Conservation (phyloP, 2,329 filamentous ascomycete species). For the Calonectria hongkongensis region DNA sequence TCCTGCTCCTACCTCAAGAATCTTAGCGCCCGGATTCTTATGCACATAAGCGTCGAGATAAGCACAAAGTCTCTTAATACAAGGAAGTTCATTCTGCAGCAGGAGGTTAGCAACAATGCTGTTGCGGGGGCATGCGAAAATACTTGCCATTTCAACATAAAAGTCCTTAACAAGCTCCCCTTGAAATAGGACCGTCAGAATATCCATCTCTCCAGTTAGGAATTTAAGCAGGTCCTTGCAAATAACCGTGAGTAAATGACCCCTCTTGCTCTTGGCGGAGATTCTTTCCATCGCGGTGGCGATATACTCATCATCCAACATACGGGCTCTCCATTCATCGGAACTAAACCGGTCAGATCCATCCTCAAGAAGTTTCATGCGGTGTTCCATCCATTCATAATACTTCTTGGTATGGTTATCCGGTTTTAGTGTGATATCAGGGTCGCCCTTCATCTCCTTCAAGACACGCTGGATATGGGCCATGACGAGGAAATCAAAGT, state of each 20-base stretch:
- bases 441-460: neutral
- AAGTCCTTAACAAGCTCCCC: slow-evolving; percentile 6
- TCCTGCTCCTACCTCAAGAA: slow-evolving; percentile 64
- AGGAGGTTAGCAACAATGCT: neutral
- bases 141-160: neutral
- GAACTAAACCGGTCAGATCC: slow-evolving; percentile 2
- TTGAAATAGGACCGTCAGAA: slow-evolving; percentile 1
- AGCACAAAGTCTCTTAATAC: neutral
- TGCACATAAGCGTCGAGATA: slow-evolving; percentile 43
- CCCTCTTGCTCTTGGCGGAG: slow-evolving; percentile 34
- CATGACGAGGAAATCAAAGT: neutral
- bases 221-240: neutral
- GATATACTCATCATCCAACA: neutral
- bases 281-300: slow-evolving; percentile 45
- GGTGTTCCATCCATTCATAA: slow-evolving; percentile 12
- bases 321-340: slow-evolving; percentile 1
- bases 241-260: neutral
- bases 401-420: slow-evolving; percentile 1
- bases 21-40: slow-evolving; percentile 57
- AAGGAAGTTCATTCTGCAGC: neutral
- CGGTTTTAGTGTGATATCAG: neutral
- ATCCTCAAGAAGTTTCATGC: neutral
- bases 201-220: slow-evolving; percentile 7
- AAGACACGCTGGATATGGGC: neutral
- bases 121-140: neutral